Evolutionary conservation across 148 eudicot species (phyloP).

Genomic region (Rhododendron ferrugineum): DNA sequence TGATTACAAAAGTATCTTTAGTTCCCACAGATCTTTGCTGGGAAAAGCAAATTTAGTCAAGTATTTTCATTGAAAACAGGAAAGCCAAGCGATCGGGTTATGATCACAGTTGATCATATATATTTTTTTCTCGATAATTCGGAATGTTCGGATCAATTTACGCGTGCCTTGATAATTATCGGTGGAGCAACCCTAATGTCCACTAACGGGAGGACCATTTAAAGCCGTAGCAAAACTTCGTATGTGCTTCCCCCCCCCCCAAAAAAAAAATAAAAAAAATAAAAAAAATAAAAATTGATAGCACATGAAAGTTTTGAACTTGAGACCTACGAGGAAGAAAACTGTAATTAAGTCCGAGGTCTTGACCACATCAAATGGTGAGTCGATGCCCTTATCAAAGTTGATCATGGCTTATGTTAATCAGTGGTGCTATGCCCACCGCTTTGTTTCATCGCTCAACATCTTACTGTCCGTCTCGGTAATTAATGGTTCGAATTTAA

Average conservation of each 20-base stretch:
- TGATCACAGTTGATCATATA: background rate
- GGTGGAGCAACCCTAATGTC: background rate
- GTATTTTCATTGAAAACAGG: background rate
- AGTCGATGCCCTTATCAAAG: background rate
- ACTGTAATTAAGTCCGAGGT: background rate
- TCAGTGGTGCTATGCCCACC: no score
- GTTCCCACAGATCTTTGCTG: background rate
- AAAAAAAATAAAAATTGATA: no score
- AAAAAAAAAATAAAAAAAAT: no score
- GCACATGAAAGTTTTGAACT: no score
- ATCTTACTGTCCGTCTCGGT: no score
- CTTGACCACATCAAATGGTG: background rate
- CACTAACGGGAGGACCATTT: no score
- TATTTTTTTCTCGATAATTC: no score
- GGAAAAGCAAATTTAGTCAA: background rate
- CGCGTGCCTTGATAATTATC: background rate
- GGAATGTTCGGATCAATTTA: background rate
- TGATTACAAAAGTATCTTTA: background rate
- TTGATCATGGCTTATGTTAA: background rate
- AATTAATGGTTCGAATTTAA: no score
- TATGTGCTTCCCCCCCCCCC: no score
- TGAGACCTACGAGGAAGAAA: no score
- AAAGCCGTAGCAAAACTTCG: background rate
- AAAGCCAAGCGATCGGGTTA: background rate
- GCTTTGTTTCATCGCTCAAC: no score